Base-by-base conservation (phyloP, 371 early-diverging fungal genomes). In the Mycotypha africana region DNA sequence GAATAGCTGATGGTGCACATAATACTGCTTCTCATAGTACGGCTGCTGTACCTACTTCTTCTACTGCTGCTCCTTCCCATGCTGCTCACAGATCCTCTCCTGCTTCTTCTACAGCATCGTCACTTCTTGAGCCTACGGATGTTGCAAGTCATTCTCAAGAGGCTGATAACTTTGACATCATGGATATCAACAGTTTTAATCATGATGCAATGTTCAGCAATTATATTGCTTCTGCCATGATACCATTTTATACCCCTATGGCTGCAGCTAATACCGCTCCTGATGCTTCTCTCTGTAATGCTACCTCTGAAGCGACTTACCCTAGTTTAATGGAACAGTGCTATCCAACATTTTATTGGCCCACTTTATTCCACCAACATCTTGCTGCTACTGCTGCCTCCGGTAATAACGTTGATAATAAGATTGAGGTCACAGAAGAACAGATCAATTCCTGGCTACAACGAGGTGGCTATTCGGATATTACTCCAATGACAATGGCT, bases 391-490 rank as follows among this genome's bases (percentile, higher is more conserved):
- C 34, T 11, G 15, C 45, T 19, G 16, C 23, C 11, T 15, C 34
- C 17, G 15, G 21, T 31, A 28, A 17, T 20, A 47, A 42, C 20
- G 20, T n/a, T 48, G 52, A 52, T 39, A 28, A 17, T 21, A 48
- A 37, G 15, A n/a, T 15, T 44, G 53, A 58, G 30, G 53, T 51
- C 14, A 58, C 58, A 19, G 58, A 58, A 38, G 58, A 58, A 17
- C 58, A 58, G 28, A 58, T 58, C 24, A 46, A 58, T 34, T 58
- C 49, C 23, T 58, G 58, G 58, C 38, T 58, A 45, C 58, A 58
- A 22, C 53, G 53, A 26, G 58, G 58, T 6, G 58, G 58, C 6
- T 30, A 40, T 40, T 33, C 44, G 14, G 40, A 45, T 36, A 21
- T n/a, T 17, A 44, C 44, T 15, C 49, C 49, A 17, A 49, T 56